A percentile compares a stretch with the other conserved stretches of the same genome.
phyloP scores from a whole-genome alignment of 306 rosid genomes.

The Prosopis cineraria region DNA sequence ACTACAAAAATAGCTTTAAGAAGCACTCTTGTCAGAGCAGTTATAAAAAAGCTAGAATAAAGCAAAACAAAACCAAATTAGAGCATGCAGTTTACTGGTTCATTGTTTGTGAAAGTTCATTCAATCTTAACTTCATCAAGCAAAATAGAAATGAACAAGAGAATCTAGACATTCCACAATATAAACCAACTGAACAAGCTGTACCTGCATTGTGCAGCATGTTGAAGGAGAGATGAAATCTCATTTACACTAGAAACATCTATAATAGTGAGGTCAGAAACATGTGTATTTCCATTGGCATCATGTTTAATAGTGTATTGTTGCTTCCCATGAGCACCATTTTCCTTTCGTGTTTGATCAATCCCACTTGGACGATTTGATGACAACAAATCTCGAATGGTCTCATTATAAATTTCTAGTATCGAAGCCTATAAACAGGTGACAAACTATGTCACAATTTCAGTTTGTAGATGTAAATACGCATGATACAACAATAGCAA shows the following conservation, averaged over 20 bases:
- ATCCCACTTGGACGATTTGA: slow-evolving; percentile 57
- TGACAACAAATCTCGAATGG: slow-evolving; percentile 80
- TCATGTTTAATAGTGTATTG: slow-evolving; percentile 84
- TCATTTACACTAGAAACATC: slow-evolving; percentile 83
- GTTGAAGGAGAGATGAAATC: slow-evolving; percentile 83
- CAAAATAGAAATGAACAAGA: not conserved
- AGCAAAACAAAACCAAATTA: too few relatives aligned
- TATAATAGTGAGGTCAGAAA: slow-evolving; percentile 76
- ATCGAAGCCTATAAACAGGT: slow-evolving; percentile 65
- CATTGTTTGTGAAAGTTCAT: slow-evolving; percentile 19
- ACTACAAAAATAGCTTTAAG: too few relatives aligned
- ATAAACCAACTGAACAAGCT: not conserved
- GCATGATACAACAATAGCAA: too few relatives aligned
- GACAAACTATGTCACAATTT: slow-evolving; percentile 19
- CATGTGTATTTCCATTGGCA: slow-evolving; percentile 81
- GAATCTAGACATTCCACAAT: not conserved
- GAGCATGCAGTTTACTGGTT: not conserved
- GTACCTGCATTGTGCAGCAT: slow-evolving; percentile 91
- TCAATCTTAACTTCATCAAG: slow-evolving; percentile 4
- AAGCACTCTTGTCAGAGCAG: too few relatives aligned
- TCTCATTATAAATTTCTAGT: slow-evolving; percentile 88
- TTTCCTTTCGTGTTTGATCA: slow-evolving; percentile 62
- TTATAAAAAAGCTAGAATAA: too few relatives aligned
- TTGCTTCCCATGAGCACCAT: slow-evolving; percentile 59
- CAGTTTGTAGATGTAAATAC: slow-evolving; percentile 4